Base-by-base conservation (phyloP, 371 early-diverging fungal genomes). In the Mortierella sp. region DNA sequence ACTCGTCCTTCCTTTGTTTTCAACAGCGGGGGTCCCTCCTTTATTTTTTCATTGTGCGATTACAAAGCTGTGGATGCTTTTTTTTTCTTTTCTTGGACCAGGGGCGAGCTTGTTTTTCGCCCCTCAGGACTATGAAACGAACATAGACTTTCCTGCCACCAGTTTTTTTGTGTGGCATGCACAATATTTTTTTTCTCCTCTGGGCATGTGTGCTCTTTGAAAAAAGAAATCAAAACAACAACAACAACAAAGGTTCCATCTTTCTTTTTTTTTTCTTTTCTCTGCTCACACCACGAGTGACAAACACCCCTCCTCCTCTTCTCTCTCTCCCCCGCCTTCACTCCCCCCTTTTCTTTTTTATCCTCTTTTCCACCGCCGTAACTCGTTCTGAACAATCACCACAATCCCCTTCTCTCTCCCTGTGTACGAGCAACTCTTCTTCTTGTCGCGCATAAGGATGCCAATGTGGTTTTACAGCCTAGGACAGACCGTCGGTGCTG, bases 61-160 rank as follows among this genome's bases (percentile, higher is more conserved):
- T 61, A 22, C 37, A 39, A 61, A 16, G 37, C 61, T 37, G 34
- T 61, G 37, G 10, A 61, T 61, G 37, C 19, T 24, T 10, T 14
- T 10, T 50, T 24, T 2, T 1, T 14, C 48, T 14, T 14, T 47
- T 10, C n/a, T 8, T 48, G n/a, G 19, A 2, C 9, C 24, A 6
- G 22, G 50, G 24, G 24, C 22, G 24, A 34, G 22, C 61, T 22
- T 31, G 55, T 26, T 16, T 6, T 19, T 8, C 61, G 34, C 34
- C 8, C 34, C 34, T 61, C 22, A 22, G 9, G 10, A 8, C 37
- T 31, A 5, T 34, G 22, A 39, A 61, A 34, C 39, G 22, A 58
- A 34, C 37, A 61, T 22, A 61, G 61, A 22, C 61, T 61, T 34
- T 19, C 61, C 22, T 61, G 61, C 61, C 61, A 37, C 61, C 61